These are phyloP conservation scores for Pleodorina starrii DNA, from an alignment of 139 green algal species.

Conservation along the genomic window DNA sequence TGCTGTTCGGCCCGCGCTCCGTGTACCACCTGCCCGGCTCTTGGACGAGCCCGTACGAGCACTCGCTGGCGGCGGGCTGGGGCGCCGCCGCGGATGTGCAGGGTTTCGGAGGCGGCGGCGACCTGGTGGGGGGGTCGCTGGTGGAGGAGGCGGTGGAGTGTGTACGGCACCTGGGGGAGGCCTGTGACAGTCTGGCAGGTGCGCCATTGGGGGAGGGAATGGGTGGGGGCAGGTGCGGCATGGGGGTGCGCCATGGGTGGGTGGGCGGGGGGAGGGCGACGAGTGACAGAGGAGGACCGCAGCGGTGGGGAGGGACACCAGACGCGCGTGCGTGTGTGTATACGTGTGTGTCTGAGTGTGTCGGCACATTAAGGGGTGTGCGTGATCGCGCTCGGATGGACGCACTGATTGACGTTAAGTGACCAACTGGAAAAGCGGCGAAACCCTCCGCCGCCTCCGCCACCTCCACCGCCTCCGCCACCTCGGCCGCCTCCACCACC, in stretches of 20 bases:
- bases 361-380: too few relatives aligned
- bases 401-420: too few relatives aligned
- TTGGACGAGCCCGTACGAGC: constrained; percentile 62
- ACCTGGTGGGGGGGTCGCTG: constrained; percentile 14
- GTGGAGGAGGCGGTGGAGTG: constrained; percentile 69
- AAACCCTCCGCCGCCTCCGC: too few relatives aligned
- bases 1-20: constrained; percentile 60
- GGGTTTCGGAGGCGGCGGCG: constrained; percentile 31
- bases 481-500: too few relatives aligned
- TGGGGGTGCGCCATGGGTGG: not conserved
- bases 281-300: too few relatives aligned
- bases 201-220: not conserved
- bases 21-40: constrained; percentile 65
- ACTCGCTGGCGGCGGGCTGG: constrained; percentile 60
- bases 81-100: constrained; percentile 36
- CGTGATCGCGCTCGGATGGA: too few relatives aligned
- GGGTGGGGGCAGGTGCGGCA: not conserved
- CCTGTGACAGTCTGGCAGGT: constrained; percentile 75
- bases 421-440: too few relatives aligned
- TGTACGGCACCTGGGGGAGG: constrained; percentile 72
- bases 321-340: too few relatives aligned
- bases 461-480: too few relatives aligned
- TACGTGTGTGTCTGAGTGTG: too few relatives aligned
- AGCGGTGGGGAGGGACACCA: too few relatives aligned
- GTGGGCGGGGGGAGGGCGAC: too few relatives aligned